Conservation (phyloP, 176 grass and related monocot genomes). For the Carex cristatella region DNA sequence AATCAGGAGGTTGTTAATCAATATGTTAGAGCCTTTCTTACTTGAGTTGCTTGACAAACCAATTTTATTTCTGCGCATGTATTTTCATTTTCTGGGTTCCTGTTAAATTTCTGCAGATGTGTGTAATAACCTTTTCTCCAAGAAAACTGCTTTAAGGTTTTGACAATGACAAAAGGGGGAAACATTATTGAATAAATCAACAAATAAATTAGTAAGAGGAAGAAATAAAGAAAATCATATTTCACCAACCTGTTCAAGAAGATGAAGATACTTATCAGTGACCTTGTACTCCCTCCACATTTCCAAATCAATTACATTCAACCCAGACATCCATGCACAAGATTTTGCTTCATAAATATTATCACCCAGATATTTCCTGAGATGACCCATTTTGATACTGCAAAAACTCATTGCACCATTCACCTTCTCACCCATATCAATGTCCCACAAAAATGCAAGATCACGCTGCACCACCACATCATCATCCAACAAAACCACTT, state of each 20-base stretch:
- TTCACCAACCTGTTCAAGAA: slow-evolving; percentile 59
- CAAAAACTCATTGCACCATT: slow-evolving; percentile 85
- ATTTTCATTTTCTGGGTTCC: background rate
- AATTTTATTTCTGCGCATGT: background rate
- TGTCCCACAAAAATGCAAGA: slow-evolving; percentile 81
- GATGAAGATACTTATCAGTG: slow-evolving; percentile 70
- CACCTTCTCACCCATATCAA: slow-evolving; percentile 87
- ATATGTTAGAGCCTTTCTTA: background rate
- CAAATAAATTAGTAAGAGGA: slow-evolving; percentile 2
- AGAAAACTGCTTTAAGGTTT: background rate
- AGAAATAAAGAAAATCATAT: slow-evolving; percentile 14
- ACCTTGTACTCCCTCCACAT: slow-evolving; percentile 93
- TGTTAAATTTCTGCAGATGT: background rate
- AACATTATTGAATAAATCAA: background rate
- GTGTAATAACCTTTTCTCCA: background rate
- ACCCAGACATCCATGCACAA: slow-evolving; percentile 94
- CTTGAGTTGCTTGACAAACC: background rate
- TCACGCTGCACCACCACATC: slow-evolving; percentile 93
- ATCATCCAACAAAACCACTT: slow-evolving; percentile 88
- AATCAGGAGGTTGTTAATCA: background rate
- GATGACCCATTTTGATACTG: slow-evolving; percentile 64
- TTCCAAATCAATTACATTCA: slow-evolving; percentile 90
- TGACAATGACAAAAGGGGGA: background rate
- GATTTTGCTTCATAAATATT: slow-evolving; percentile 67
- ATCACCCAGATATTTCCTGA: slow-evolving; percentile 60